phyloP scores from a whole-genome alignment of 257 asterid genomes.

The Coffea eugenioides region DNA sequence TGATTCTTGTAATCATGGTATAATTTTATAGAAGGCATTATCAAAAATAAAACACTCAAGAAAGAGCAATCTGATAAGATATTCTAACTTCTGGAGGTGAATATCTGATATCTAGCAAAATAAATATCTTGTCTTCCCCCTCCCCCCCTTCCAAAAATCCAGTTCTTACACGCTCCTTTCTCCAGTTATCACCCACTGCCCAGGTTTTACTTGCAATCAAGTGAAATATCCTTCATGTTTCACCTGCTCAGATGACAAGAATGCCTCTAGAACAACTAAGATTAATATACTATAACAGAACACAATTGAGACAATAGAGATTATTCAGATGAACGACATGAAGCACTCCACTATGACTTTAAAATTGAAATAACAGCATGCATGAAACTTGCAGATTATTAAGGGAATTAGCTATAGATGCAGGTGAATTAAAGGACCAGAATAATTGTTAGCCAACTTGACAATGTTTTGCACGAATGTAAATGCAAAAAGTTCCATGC shows the following conservation, averaged over 20 bases:
- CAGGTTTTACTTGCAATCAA: neutral
- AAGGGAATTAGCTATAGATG: neutral
- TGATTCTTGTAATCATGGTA: no score
- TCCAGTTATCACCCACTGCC: neutral
- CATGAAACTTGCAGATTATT: neutral
- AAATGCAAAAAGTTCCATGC: neutral
- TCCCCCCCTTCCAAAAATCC: neutral
- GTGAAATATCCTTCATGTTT: neutral
- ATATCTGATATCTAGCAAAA: neutral
- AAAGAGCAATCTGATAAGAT: neutral
- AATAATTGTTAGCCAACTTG: neutral
- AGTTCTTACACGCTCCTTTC: neutral
- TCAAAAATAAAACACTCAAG: neutral
- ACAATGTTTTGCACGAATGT: neutral
- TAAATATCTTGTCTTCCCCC: neutral
- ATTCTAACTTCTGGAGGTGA: neutral
- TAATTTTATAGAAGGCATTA: neutral
- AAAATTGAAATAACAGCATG: neutral
- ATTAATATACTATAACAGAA: neutral
- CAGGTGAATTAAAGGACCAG: neutral
- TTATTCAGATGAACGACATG: neutral
- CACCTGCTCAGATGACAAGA: neutral
- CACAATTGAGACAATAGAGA: neutral
- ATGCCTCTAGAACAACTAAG: neutral
- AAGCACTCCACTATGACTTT: neutral